A percentile compares a stretch with the other conserved stretches of the same genome.
These are phyloP conservation scores for Passalora sequoiae DNA, from an alignment of 2,329 filamentous ascomycete species.

Conservation along the genomic window DNA sequence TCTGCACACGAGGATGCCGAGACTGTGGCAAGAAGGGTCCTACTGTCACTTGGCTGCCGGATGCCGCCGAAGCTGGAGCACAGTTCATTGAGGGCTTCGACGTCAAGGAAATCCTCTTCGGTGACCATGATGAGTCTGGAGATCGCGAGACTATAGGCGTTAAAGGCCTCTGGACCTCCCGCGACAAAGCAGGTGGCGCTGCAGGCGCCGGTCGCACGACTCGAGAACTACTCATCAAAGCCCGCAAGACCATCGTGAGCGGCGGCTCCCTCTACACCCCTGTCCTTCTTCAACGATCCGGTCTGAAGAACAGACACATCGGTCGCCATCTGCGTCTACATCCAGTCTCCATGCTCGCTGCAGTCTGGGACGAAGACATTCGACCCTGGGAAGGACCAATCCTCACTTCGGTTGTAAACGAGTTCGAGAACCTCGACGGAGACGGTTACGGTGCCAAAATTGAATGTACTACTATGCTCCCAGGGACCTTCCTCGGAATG, in stretches of 20 bases:
- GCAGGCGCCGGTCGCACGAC: conserved; percentile 49
- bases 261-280: conserved; percentile 73
- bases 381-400: conserved; percentile 64
- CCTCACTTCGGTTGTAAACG: conserved; percentile 69
- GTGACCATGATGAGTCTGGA: conserved; percentile 40
- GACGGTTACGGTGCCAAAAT: conserved; percentile 78
- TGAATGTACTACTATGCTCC: conserved; percentile 71
- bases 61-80: conserved; percentile 71
- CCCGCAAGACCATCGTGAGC: conserved; percentile 75
- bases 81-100: conserved; percentile 78
- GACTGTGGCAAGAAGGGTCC: conserved; percentile 74
- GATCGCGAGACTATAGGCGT: conserved; percentile 64
- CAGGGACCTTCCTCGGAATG: conserved; percentile 57
- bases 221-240: conserved; percentile 65
- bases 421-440: conserved; percentile 75
- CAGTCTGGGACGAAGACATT: conserved; percentile 64
- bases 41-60: conserved; percentile 68
- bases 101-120: conserved; percentile 66
- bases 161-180: conserved; percentile 67
- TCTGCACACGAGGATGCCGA: conserved; percentile 56
- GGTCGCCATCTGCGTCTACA: conserved; percentile 79
- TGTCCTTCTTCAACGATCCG: conserved; percentile 69
- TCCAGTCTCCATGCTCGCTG: conserved; percentile 56
- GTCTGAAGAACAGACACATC: conserved; percentile 74
- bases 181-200: conserved; percentile 58